Evolutionary conservation across 2,329 filamentous ascomycete species (phyloP).

Genomic region (Beauveria australis): DNA sequence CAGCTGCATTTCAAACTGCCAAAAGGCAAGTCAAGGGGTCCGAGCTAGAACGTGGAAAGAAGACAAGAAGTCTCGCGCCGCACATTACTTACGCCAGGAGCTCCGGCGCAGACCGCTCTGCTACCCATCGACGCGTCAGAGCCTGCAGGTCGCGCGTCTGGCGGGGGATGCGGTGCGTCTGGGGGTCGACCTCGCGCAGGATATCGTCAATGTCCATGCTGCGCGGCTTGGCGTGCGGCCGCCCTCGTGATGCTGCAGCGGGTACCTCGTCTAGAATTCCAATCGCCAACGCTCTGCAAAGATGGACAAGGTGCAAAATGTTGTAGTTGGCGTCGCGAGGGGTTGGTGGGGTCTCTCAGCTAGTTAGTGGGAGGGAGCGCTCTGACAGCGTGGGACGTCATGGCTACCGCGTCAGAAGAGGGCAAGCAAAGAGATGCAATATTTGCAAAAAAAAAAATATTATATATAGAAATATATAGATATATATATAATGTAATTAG

Average conservation of each 20-base stretch:
- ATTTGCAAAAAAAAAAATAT: too few relatives aligned
- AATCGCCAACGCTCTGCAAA: neutral
- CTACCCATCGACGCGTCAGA: constrained; percentile 85
- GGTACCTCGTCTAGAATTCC: neutral
- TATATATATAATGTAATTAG: too few relatives aligned
- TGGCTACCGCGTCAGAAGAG: too few relatives aligned
- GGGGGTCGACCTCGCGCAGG: constrained; percentile 61
- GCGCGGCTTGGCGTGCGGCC: neutral
- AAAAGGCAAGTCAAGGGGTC: neutral
- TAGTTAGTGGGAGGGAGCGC: too few relatives aligned
- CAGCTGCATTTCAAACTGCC: neutral
- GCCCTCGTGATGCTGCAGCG: neutral
- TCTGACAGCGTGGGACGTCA: too few relatives aligned
- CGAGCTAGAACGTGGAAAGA: neutral
- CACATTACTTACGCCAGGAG: constrained; percentile 61
- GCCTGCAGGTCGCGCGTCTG: constrained; percentile 74
- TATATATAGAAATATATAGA: too few relatives aligned
- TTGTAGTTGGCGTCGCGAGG: neutral
- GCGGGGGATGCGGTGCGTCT: constrained; percentile 42
- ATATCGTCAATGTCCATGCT: constrained; percentile 75
- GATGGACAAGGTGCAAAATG: neutral
- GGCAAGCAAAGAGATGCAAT: too few relatives aligned
- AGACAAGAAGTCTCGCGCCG: neutral
- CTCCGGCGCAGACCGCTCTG: constrained; percentile 83
- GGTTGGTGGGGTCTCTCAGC: neutral